Evolutionary conservation across 2,329 filamentous ascomycete genomes (phyloP).

Genomic region (Pseudogymnoascus sp.): DNA sequence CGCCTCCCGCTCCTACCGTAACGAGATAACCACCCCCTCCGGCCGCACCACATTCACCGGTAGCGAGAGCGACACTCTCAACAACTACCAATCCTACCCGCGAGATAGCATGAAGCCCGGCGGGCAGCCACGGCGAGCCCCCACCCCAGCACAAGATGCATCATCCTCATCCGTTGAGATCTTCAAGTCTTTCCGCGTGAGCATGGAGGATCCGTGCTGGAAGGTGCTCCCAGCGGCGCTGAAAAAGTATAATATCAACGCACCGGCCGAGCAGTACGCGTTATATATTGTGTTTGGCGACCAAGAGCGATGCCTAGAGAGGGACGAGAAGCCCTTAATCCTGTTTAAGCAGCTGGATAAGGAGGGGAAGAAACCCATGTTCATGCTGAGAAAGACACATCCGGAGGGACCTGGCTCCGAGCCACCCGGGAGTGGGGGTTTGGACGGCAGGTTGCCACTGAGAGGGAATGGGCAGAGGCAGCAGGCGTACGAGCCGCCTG

Average conservation of each 20-base stretch:
- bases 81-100: constrained; percentile 16
- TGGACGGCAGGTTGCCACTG: constrained; percentile 16
- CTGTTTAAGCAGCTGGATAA: constrained; percentile 96
- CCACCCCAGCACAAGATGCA: constrained; percentile 55
- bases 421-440: constrained; percentile 22
- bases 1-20: constrained; percentile 52
- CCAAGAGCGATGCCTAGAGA: constrained; percentile 83
- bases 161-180: constrained; percentile 71
- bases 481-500: constrained; percentile 25
- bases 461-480: constrained; percentile 17
- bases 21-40: constrained; percentile 47
- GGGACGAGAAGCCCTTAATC: constrained; percentile 90
- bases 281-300: constrained; percentile 99
- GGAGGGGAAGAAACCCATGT: constrained; percentile 98
- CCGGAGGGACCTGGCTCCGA: constrained; percentile 35
- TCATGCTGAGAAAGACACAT: constrained; percentile 65
- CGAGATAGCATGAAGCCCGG: constrained; percentile 27
- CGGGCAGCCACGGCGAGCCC: constrained; percentile 43
- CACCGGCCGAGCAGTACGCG: constrained; percentile 94
- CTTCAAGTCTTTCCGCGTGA: constrained; percentile 97
- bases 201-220: constrained; percentile 95
- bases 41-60: constrained; percentile 48
- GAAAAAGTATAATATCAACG: constrained; percentile 97
- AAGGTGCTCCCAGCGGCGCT: constrained; percentile 93
- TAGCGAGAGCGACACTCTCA: constrained; percentile 33